A percentile compares a stretch with the other conserved stretches of the same genome.
phyloP scores from a whole-genome alignment of 257 asterid genomes.

The Rehmannia glutinosa region DNA sequence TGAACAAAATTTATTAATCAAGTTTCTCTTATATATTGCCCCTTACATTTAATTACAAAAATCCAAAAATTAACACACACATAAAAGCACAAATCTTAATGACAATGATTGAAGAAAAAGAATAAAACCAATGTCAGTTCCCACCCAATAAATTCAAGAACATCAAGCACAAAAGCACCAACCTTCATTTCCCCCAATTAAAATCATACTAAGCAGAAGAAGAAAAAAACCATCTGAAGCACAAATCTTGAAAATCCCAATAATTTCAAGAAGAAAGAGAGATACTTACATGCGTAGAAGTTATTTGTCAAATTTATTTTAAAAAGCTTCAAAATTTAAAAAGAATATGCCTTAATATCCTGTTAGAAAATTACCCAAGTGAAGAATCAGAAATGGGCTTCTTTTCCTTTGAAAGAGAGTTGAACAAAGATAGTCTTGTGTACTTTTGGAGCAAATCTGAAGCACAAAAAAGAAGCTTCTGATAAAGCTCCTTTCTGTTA shows the following conservation, averaged over 20 bases:
- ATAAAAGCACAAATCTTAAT: slow-evolving; percentile 12
- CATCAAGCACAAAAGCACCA: neutral
- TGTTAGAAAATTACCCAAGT: slow-evolving; percentile 2
- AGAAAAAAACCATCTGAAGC: neutral
- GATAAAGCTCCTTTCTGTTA: slow-evolving; percentile 22
- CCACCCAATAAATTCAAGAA: neutral
- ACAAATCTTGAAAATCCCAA: neutral
- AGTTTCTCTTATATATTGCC: neutral
- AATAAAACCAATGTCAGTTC: neutral
- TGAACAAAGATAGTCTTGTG: neutral
- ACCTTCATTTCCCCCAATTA: neutral
- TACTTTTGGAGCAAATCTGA: slow-evolving; percentile 29
- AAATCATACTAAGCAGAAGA: no score
- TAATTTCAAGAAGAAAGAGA: slow-evolving; percentile 6
- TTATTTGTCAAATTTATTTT: neutral
- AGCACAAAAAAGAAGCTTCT: slow-evolving; percentile 29
- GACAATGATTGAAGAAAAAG: neutral
- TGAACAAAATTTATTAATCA: slow-evolving; percentile 12
- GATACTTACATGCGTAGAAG: no score
- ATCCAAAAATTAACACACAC: neutral
- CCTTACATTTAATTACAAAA: neutral
- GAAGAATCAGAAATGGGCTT: slow-evolving; percentile 22
- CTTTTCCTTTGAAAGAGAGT: neutral
- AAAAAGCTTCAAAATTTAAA: neutral
- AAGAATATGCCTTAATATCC: neutral